Conservation (phyloP, 2,329 filamentous ascomycete genomes). For the Cryphonectria radicalis region DNA sequence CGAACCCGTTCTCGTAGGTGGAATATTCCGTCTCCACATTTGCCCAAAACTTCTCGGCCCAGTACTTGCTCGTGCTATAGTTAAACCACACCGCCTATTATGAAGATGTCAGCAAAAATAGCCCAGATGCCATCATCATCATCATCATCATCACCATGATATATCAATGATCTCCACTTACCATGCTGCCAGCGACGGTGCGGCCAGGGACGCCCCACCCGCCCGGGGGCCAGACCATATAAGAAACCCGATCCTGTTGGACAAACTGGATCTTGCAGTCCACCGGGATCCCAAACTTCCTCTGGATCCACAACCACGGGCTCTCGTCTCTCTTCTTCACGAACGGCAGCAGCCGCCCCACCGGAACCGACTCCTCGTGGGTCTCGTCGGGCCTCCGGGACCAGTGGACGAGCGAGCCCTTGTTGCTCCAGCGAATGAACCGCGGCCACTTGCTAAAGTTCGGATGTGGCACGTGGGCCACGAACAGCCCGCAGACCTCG, state of each 20-base stretch:
- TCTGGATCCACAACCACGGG: not conserved
- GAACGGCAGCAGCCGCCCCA: too few species aligned
- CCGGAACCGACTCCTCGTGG: not conserved
- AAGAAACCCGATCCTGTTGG: not conserved
- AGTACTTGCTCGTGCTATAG: not conserved
- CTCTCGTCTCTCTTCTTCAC: too few species aligned
- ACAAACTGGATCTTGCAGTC: not conserved
- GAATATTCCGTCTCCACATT: too few species aligned
- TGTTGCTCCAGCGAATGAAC: not conserved
- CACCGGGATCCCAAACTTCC: not conserved
- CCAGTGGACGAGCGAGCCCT: not conserved
- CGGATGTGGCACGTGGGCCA: too few species aligned
- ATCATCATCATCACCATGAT: not conserved
- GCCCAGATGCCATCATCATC: too few species aligned
- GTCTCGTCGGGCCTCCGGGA: not conserved
- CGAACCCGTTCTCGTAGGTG: not conserved
- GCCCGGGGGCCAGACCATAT: not conserved
- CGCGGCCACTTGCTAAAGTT: not conserved
- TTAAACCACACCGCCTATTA: not conserved
- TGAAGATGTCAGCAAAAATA: not conserved
- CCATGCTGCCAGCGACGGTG: too few species aligned
- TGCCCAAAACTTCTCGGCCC: not conserved
- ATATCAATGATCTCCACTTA: not conserved
- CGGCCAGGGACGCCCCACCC: too few species aligned
- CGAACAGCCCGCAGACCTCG: too few species aligned